Conservation (phyloP, 2,329 filamentous ascomycete species). For the Geosmithia flava region DNA sequence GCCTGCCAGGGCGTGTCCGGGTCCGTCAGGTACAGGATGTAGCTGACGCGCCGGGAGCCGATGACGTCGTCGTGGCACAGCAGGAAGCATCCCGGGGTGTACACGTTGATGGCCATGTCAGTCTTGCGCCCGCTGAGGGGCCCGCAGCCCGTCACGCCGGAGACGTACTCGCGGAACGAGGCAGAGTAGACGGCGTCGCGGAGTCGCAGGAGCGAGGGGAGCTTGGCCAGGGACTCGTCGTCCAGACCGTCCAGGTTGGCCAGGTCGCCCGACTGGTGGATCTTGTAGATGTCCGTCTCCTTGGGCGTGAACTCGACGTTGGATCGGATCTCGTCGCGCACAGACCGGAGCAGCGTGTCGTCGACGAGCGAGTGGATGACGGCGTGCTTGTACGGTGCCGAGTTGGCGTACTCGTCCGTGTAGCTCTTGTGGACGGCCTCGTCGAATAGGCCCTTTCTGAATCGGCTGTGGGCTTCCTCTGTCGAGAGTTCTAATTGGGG, state of each 20-base stretch:
- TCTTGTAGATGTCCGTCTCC: conserved; percentile 99
- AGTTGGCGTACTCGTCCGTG: conserved; percentile 48
- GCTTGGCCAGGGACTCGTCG: conserved; percentile 68
- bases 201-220: conserved; percentile 83
- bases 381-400: conserved; percentile 75
- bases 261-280: conserved; percentile 94
- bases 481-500: conserved; percentile 26
- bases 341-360: conserved; percentile 68
- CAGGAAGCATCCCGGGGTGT: conserved; percentile 90
- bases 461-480: conserved; percentile 42
- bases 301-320: conserved; percentile 96
- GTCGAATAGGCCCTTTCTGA: conserved; percentile 56
- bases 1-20: conserved; percentile 83
- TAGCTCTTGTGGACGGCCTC: conserved; percentile 44
- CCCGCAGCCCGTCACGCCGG: conserved; percentile 73
- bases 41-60: conserved; percentile 89
- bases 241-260: conserved; percentile 94
- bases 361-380: conserved; percentile 77
- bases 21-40: conserved; percentile 91
- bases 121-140: conserved; percentile 87
- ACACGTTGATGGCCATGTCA: conserved; percentile 98
- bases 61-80: conserved; percentile 98
- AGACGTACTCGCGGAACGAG: conserved; percentile 79
- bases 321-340: conserved; percentile 77
- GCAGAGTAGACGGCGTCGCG: conserved; percentile 90